Base-by-base conservation (phyloP, 352 stramenopile genomes). In the Pythium diclinum region DNA sequence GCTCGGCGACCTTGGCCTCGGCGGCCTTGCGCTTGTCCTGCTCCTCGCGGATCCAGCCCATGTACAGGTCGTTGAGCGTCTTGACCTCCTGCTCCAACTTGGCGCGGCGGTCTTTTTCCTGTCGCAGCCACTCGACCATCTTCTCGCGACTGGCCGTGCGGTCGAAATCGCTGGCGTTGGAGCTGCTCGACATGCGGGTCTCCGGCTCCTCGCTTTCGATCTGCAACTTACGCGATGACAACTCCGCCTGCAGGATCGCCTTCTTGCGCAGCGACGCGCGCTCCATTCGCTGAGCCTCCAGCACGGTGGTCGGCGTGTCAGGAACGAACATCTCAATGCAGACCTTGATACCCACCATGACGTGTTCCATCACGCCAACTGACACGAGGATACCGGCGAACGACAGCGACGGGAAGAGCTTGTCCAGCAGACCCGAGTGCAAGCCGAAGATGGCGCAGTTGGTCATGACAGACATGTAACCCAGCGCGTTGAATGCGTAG, bases 401-500 rank as follows among this genome's bases (percentile, higher is more conserved):
- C 11, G 81, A 87, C 49, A 92, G 76, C 9, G 72, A 75, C 2
- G 86, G 84, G 52, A 89, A 91, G 0, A 95, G 48, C 36, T 73
- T 77, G 67, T 88, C 77, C 47, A 95, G 71, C 38, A 95, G 72
- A n/a, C 86, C 85, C 21, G 83, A 96, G 53, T 97, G 90, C 61
- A 98, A 87, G 0, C 91, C 91, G 71, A 98, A 96, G 56, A 98
- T 89, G 28, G 93, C 84, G 71, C 90, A 97, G 78, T 99, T 99
- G 1, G 94, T 98, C 63, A 97, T 74, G 38, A 98, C 92, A 16
- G 90, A 95, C 42, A 96, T 63, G 72, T 96, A 98, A 14, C 92
- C 89, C 7, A 98, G 85, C 16, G 81, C 77, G 67, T 89, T 91
- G 59, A 98, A 91, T 16, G 94, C 83, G 58, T 87, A 85, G 56